Base-by-base conservation (phyloP, 2,329 filamentous ascomycete genomes). In the Pseudopithomyces maydicus region DNA sequence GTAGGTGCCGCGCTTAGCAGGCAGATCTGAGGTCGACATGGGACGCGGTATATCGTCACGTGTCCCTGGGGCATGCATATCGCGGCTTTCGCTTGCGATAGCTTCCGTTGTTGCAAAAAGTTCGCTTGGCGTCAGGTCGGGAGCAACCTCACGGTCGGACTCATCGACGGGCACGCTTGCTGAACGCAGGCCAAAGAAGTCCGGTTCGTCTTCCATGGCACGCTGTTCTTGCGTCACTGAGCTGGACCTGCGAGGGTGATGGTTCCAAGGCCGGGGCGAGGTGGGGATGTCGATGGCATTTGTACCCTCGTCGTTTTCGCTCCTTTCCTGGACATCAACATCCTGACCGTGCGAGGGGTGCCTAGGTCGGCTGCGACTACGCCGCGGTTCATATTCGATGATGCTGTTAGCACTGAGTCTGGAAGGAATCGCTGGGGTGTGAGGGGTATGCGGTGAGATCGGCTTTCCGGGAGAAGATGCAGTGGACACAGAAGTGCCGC, bases 401-500 rank as follows among this genome's bases (percentile, higher is more conserved):
- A 95, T 91, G 50, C 91, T 95, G 70, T 96, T 93, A 61, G 95
- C 92, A 70, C 92, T 96, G 20, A 99, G 80, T n/a, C 95, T 86
- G 7, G 93, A 97, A 19, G 94, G 94, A 26, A 98, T 92, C 11
- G 93, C 92, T 3, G 95, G 95, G 0, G 92, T 96, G 70, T 98
- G 93, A 1, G 93, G 92, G 0, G 91, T 97, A 70, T 94, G 92
- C 10, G 90, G 92, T 2, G 92, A 97, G 17, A 96, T 85, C 0
- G 92, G 91, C 68, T 97, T 97, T 55, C 80, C 91, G 1, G 93
- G 93, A 10, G 93, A 97, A 0, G 92, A 94, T 0, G 91, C 94
- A 11, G 89, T 88, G 3, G 93, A 97, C 62, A 92, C 82, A 0
- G 90, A 92, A 4, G 89, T 89, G 7, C 83, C 84, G 22, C 79